phyloP scores from a whole-genome alignment of 225 moss, liverwort and hornwort species.

The Antitrichia curtipendula region DNA sequence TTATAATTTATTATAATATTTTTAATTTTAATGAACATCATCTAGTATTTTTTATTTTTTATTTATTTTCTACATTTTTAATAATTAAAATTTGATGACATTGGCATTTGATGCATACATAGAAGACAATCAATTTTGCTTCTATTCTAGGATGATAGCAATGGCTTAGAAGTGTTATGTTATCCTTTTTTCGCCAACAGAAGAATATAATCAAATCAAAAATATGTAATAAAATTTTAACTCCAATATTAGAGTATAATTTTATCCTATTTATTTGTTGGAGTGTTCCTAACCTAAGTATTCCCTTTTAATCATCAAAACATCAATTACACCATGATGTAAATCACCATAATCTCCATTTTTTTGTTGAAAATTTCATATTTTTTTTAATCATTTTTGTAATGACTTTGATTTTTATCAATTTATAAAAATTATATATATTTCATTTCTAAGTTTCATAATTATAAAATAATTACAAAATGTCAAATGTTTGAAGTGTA shows the following conservation, averaged over 20 bases:
- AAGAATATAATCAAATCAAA: neutral
- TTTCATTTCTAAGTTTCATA: neutral
- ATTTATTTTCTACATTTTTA: neutral
- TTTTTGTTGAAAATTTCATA: neutral
- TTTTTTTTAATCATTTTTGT: neutral
- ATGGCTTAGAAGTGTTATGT: neutral
- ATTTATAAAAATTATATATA: too few relatives aligned
- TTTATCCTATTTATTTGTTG: neutral
- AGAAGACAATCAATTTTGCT: neutral
- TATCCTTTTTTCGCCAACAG: neutral
- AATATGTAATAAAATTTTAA: neutral
- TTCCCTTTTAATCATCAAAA: neutral
- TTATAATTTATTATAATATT: neutral
- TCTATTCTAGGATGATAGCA: neutral
- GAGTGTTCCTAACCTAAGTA: neutral
- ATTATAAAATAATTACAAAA: neutral
- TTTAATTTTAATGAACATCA: neutral
- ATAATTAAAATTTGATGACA: neutral
- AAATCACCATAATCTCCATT: neutral
- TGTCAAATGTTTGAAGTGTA: neutral
- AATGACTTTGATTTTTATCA: neutral
- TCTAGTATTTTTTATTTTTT: neutral
- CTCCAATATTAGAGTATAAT: neutral
- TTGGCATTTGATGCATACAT: neutral
- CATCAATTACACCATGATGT: neutral